These are phyloP conservation scores for Macrolepiota dolichaula DNA, from an alignment of 768 basidiomycete genomes.

Conservation along the genomic window DNA sequence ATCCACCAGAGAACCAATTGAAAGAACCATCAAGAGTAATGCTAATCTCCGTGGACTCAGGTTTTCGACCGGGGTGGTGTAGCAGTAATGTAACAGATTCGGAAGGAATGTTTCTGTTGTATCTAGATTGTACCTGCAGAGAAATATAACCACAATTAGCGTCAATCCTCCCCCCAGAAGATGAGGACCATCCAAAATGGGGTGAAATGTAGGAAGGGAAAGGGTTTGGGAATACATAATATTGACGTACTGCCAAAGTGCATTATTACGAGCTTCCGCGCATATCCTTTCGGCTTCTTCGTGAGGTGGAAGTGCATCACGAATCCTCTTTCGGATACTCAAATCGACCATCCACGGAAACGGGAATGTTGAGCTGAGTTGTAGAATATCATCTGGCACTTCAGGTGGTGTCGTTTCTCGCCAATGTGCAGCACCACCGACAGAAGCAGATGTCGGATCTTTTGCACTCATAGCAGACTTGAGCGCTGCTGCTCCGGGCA, in stretches of 20 bases:
- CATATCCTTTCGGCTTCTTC: slow-evolving; percentile 58
- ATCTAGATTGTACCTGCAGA: slow-evolving; percentile 62
- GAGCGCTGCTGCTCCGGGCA: too few species aligned
- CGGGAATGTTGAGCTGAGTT: slow-evolving; percentile 66
- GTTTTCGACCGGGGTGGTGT: slow-evolving; percentile 54
- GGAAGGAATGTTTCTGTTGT: slow-evolving; percentile 68
- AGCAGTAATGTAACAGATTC: slow-evolving; percentile 67
- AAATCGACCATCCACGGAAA: slow-evolving; percentile 67
- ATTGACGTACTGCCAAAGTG: slow-evolving; percentile 66
- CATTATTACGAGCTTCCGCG: slow-evolving; percentile 61
- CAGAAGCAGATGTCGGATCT: too few species aligned
- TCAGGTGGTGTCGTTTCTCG: slow-evolving; percentile 29
- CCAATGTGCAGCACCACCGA: neutral
- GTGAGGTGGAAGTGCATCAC: slow-evolving; percentile 57
- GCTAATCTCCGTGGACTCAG: slow-evolving; percentile 66
- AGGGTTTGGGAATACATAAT: slow-evolving; percentile 6
- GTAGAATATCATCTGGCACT: slow-evolving; percentile 45
- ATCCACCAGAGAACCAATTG: slow-evolving; percentile 70
- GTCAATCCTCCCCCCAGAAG: neutral
- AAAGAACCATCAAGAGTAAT: slow-evolving; percentile 67
- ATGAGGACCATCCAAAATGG: neutral
- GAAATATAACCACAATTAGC: neutral
- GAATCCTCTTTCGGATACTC: slow-evolving; percentile 58
- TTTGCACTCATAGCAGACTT: too few species aligned
- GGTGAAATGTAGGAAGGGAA: neutral